A percentile compares a stretch with the other conserved stretches of the same genome.
phyloP scores from a whole-genome alignment of 495 filamentous ascomycete species.

The Aspergillus biplanus region DNA sequence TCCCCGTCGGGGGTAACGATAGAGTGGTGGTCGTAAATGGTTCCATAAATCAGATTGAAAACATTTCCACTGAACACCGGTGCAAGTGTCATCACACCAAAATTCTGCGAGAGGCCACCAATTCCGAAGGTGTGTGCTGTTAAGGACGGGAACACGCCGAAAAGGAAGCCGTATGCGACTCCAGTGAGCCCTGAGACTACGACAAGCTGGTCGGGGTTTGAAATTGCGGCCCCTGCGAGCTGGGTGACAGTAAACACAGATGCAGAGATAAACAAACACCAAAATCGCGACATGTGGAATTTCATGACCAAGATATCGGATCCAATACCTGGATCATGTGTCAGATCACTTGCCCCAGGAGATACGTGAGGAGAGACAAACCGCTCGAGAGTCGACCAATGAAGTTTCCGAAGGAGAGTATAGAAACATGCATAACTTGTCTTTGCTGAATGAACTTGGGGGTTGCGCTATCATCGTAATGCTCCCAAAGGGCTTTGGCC shows the following conservation, averaged over 20 bases:
- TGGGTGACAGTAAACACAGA: conserved; percentile 81
- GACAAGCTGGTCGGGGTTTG: conserved; percentile 76
- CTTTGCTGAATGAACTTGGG: conserved; percentile 77
- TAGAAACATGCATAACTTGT: conserved; percentile 92
- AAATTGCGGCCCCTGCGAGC: conserved; percentile 74
- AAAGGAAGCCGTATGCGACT: conserved; percentile 89
- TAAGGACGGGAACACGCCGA: conserved; percentile 92
- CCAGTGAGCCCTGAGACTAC: conserved; percentile 83
- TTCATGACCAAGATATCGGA: conserved; percentile 86
- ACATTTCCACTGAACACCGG: conserved; percentile 85
- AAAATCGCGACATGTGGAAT: conserved; percentile 78
- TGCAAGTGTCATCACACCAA: conserved; percentile 90
- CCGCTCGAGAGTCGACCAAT: conserved; percentile 76
- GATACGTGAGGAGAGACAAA: conserved; percentile 35
- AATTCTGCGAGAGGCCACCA: conserved; percentile 85
- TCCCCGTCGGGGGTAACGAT: conserved; percentile 68
- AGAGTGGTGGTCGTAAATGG: conserved; percentile 79
- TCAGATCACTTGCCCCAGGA: conserved; percentile 1
- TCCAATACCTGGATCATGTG: conserved; percentile 65
- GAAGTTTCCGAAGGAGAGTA: conserved; percentile 86
- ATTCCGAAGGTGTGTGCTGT: conserved; percentile 92
- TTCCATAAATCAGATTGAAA: conserved; percentile 84
- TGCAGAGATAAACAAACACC: conserved; percentile 82
- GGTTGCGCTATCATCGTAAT: conserved; percentile 74
- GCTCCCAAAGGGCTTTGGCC: conserved; percentile 75